Evolutionary conservation across 495 filamentous ascomycete species (phyloP).

Genomic region (Hypoxylon fuscum): DNA sequence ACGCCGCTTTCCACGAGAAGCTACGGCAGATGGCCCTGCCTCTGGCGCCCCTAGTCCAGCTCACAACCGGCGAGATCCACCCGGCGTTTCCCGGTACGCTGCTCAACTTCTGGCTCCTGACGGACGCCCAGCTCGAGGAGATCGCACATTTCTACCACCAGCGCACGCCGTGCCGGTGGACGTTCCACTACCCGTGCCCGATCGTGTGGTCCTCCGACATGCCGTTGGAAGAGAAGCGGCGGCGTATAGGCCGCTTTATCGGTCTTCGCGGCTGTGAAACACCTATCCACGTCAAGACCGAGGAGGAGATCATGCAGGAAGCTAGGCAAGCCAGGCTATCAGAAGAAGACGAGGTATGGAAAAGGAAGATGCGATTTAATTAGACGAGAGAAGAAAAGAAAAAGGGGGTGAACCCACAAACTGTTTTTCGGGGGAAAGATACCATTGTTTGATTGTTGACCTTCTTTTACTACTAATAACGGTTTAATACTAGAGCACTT

Average conservation of each 20-base stretch:
- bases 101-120: conserved; percentile 78
- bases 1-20: conserved; percentile 52
- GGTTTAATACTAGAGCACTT: conserved; percentile 38
- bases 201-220: conserved; percentile 50
- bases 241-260: conserved; percentile 71
- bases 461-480: conserved; percentile 18
- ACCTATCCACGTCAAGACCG: conserved; percentile 48
- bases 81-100: conserved; percentile 72
- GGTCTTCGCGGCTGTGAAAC: conserved; percentile 70
- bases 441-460: conserved; percentile 21
- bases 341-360: conserved; percentile 50
- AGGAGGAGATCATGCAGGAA: conserved; percentile 53
- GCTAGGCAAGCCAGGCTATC: conserved; percentile 43
- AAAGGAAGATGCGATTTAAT: conserved; percentile 54
- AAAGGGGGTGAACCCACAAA: background rate
- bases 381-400: background rate
- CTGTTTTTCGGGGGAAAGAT: background rate
- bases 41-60: conserved; percentile 65
- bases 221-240: conserved; percentile 65
- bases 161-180: conserved; percentile 62
- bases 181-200: conserved; percentile 69
- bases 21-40: conserved; percentile 58
- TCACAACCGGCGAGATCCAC: conserved; percentile 67
- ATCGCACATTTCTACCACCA: conserved; percentile 84
- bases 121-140: conserved; percentile 71